phyloP scores from a whole-genome alignment of 495 filamentous ascomycete genomes.

The Aspergillus saccharolyticus region DNA sequence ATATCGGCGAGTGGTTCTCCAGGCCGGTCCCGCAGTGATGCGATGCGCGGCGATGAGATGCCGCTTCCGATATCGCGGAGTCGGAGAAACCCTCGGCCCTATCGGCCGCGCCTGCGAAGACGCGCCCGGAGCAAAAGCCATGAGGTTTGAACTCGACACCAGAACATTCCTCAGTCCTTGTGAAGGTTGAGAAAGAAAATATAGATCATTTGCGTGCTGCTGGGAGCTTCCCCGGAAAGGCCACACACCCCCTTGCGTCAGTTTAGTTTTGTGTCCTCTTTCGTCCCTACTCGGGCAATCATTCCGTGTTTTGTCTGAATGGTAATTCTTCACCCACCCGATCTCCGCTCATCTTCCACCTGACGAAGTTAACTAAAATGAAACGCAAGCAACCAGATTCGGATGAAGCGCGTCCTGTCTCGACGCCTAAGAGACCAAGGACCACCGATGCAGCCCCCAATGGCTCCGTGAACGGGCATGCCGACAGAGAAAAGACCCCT shows the following conservation, averaged over 20 bases:
- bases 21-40: constrained; percentile 1
- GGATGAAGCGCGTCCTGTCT: constrained; percentile 34
- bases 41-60: constrained; percentile 9
- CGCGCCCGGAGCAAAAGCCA: constrained; percentile 13
- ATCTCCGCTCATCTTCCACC: not conserved
- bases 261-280: constrained; percentile 5
- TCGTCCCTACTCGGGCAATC: not conserved
- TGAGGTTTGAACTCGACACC: not conserved
- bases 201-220: not conserved
- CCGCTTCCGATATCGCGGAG: constrained; percentile 27
- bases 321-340: constrained; percentile 30
- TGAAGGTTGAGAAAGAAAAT: too few relatives aligned
- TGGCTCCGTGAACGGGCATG: constrained; percentile 27
- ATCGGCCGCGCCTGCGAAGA: constrained; percentile 17
- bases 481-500: constrained; percentile 20
- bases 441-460: constrained; percentile 21
- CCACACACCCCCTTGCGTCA: constrained; percentile 14
- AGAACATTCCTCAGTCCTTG: not conserved
- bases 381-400: constrained; percentile 46
- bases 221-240: not conserved
- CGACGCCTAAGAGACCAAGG: constrained; percentile 39
- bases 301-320: constrained; percentile 16
- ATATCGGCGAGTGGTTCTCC: not conserved
- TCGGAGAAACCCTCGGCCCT: constrained; percentile 33
- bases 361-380: constrained; percentile 26